A percentile compares a stretch with the other conserved stretches of the same genome.
phyloP scores from a whole-genome alignment of 2,329 filamentous ascomycete species.

The Fusarium odoratissimum region DNA sequence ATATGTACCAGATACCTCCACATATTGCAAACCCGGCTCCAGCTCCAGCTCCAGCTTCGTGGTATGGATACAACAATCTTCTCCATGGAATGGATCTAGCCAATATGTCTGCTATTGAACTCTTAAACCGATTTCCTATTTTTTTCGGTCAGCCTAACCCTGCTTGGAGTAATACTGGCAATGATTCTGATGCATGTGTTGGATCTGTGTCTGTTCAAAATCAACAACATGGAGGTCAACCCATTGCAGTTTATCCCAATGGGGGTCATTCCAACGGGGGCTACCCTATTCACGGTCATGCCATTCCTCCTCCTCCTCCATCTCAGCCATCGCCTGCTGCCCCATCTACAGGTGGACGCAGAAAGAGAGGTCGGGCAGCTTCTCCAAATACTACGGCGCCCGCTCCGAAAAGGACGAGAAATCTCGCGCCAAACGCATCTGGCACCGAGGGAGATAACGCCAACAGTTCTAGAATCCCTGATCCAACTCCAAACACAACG shows the following conservation, averaged over 20 bases:
- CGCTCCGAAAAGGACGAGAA: slow-evolving; percentile 3
- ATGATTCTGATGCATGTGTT: not conserved
- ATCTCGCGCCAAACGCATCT: not conserved
- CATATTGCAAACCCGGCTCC: too few species aligned
- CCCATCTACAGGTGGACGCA: not conserved
- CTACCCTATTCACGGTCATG: not conserved
- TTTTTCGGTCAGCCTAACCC: too few species aligned
- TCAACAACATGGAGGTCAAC: not conserved
- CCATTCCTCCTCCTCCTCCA: not conserved
- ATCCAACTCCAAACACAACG: not conserved
- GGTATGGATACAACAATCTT: too few species aligned
- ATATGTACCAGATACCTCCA: too few species aligned
- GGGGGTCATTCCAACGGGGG: not conserved
- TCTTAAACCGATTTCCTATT: too few species aligned
- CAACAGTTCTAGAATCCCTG: not conserved
- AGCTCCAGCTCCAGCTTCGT: too few species aligned
- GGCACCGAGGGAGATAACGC: not conserved
- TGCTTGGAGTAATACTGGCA: not conserved
- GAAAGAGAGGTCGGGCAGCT: slow-evolving; percentile 1
- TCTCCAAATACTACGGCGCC: not conserved
- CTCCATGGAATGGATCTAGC: too few species aligned
- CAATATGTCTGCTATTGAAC: too few species aligned
- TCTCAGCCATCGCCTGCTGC: not conserved
- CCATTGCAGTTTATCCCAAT: not conserved
- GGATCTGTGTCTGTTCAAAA: not conserved